A percentile compares a stretch with the other conserved stretches of the same genome.
Conservation (phyloP, 257 asterid species). For the Echium plantagineum region DNA sequence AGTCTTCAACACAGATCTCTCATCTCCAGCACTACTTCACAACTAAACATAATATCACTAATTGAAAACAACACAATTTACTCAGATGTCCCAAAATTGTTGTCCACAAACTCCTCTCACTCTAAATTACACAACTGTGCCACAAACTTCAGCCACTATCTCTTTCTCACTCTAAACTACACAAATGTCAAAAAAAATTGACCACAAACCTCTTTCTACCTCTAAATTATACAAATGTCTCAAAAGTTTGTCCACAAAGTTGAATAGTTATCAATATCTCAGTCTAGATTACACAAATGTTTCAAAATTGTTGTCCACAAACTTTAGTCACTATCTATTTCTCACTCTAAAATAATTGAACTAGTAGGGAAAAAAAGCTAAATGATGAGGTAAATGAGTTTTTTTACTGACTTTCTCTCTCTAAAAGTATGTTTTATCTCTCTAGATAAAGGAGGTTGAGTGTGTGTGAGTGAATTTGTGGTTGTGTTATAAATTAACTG, state of each 20-base stretch:
- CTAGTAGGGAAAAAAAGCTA: not conserved
- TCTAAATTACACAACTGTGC: too few species aligned
- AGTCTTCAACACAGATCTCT: slow-evolving; percentile 47
- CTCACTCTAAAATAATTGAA: too few species aligned
- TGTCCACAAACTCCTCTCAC: too few species aligned
- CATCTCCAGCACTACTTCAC: slow-evolving; percentile 23
- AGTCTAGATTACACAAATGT: too few species aligned
- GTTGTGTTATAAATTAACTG: not conserved
- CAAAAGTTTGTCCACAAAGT: too few species aligned
- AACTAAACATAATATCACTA: not conserved
- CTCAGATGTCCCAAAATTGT: too few species aligned
- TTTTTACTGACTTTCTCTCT: slow-evolving; percentile 7
- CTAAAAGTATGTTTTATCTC: slow-evolving; percentile 3
- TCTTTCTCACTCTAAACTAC: not conserved
- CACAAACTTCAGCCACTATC: slow-evolving; percentile 4
- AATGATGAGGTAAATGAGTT: not conserved
- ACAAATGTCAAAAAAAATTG: too few species aligned
- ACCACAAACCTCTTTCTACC: not conserved
- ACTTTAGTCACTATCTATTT: too few species aligned
- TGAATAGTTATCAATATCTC: too few species aligned
- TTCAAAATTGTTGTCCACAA: too few species aligned
- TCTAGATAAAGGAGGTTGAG: not conserved
- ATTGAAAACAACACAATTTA: too few species aligned
- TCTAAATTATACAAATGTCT: not conserved
- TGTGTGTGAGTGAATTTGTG: slow-evolving; percentile 3